Evolutionary conservation across 2,329 filamentous ascomycete species (phyloP).

Genomic region (Talaromyces sp.): DNA sequence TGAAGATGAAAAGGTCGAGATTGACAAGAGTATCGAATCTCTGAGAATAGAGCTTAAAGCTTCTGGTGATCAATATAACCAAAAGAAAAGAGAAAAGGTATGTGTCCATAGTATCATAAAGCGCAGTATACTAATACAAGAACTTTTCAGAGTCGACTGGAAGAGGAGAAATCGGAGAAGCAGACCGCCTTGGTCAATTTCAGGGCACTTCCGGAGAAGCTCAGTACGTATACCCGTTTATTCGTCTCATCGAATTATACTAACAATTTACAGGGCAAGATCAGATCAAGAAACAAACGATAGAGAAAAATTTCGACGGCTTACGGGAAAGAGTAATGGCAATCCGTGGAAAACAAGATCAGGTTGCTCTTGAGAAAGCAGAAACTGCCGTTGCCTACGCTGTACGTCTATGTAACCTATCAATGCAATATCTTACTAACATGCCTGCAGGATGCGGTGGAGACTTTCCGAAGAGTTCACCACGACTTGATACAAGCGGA

Average conservation of each 20-base stretch:
- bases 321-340: conserved; percentile 49
- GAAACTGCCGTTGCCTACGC: conserved; percentile 55
- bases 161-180: conserved; percentile 61
- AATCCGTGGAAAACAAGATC: conserved; percentile 55
- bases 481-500: conserved; percentile 65
- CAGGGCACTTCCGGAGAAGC: conserved; percentile 65
- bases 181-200: conserved; percentile 65
- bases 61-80: conserved; percentile 24
- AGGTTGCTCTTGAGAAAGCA: conserved; percentile 55
- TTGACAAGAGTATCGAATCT: conserved; percentile 27
- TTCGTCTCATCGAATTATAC: not conserved
- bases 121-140: not conserved
- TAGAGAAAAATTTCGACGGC: conserved; percentile 39
- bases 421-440: not conserved
- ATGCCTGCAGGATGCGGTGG: conserved; percentile 53
- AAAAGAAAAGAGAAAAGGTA: conserved; percentile 44
- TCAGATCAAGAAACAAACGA: conserved; percentile 45
- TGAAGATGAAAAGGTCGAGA: conserved; percentile 40
- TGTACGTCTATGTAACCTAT: conserved; percentile 35
- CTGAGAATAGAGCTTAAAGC: conserved; percentile 29
- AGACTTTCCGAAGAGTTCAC: conserved; percentile 59
- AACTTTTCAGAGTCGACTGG: conserved; percentile 28
- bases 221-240: conserved; percentile 51
- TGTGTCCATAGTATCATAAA: conserved; percentile 19
- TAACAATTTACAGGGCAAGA: conserved; percentile 34